Evolutionary conservation across 2,329 filamentous ascomycete genomes (phyloP).

Genomic region (Hymenoscyphus repandus): DNA sequence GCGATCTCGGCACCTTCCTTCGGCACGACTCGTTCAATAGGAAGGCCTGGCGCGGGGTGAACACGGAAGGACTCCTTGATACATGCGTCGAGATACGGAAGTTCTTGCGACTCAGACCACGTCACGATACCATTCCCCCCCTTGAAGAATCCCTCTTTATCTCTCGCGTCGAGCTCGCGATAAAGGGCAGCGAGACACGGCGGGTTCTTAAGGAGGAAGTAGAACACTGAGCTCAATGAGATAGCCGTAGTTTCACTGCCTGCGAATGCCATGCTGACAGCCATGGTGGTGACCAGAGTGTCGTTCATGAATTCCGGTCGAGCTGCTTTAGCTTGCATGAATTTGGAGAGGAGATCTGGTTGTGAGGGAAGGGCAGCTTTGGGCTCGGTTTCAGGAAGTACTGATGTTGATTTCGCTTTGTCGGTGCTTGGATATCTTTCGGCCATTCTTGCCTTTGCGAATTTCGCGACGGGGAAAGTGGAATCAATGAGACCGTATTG

Average conservation of each 20-base stretch:
- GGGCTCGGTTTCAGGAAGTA: conserved; percentile 17
- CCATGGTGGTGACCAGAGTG: conserved; percentile 63
- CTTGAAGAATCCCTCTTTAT: conserved; percentile 44
- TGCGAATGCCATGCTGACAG: conserved; percentile 67
- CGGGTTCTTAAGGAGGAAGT: conserved; percentile 64
- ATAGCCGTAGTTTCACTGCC: conserved; percentile 79
- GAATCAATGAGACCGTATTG: conserved; percentile 62
- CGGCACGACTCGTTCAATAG: conserved; percentile 69
- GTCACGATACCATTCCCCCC: conserved; percentile 59
- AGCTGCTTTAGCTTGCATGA: conserved; percentile 61
- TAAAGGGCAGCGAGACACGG: conserved; percentile 48
- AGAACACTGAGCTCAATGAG: conserved; percentile 65
- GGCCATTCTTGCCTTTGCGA: conserved; percentile 61
- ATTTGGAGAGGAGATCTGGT: conserved; percentile 63
- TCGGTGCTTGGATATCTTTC: conserved; percentile 46
- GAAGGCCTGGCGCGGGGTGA: conserved; percentile 68
- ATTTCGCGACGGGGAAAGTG: conserved; percentile 68
- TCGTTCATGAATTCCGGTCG: conserved; percentile 70
- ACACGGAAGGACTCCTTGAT: conserved; percentile 74
- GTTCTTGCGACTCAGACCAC: conserved; percentile 62
- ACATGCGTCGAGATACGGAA: conserved; percentile 72
- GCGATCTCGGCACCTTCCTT: conserved; percentile 57
- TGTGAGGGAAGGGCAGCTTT: conserved; percentile 11
- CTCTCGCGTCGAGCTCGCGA: conserved; percentile 57
- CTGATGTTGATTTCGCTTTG: background rate